Conservation (phyloP, 257 asterid genomes). For the Sherardia arvensis region DNA sequence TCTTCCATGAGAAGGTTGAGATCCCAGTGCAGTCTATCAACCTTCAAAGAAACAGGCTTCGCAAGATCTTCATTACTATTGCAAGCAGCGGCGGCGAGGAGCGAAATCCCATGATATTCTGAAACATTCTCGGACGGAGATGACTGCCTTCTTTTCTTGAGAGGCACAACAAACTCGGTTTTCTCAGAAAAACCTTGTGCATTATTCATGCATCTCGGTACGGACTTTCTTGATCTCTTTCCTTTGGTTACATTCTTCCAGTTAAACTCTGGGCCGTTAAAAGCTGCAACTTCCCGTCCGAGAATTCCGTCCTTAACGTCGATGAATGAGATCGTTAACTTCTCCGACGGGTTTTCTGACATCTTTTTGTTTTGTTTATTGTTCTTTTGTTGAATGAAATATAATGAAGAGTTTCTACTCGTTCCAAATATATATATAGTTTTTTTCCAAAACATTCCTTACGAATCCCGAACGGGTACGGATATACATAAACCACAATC, state of each 20-base stretch:
- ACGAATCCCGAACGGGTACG: too few relatives aligned
- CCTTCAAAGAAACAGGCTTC: slow-evolving; percentile 29
- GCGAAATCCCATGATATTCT: slow-evolving; percentile 59
- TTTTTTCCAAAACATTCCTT: too few relatives aligned
- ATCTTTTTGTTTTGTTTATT: too few relatives aligned
- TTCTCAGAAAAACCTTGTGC: slow-evolving; percentile 32
- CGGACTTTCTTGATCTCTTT: slow-evolving; percentile 54
- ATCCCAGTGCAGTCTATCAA: slow-evolving; percentile 71
- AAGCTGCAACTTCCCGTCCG: slow-evolving; percentile 43
- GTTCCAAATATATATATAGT: too few relatives aligned
- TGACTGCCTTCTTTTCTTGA: slow-evolving; percentile 61
- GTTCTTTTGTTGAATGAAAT: too few relatives aligned
- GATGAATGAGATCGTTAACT: too few relatives aligned
- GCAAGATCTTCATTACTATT: slow-evolving; percentile 20
- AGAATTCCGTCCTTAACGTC: too few relatives aligned
- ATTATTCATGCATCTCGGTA: slow-evolving; percentile 38
- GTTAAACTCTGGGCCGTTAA: slow-evolving; percentile 37
- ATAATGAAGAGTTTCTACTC: too few relatives aligned
- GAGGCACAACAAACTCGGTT: slow-evolving; percentile 46
- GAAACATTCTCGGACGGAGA: slow-evolving; percentile 27
- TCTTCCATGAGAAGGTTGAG: slow-evolving; percentile 68
- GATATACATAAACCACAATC: too few relatives aligned
- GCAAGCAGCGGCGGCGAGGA: slow-evolving; percentile 80
- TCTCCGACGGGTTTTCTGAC: too few relatives aligned
- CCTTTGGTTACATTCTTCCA: slow-evolving; percentile 73